These are phyloP conservation scores for Xanthoconium purpureum DNA, from an alignment of 768 basidiomycete species.

Conservation along the genomic window DNA sequence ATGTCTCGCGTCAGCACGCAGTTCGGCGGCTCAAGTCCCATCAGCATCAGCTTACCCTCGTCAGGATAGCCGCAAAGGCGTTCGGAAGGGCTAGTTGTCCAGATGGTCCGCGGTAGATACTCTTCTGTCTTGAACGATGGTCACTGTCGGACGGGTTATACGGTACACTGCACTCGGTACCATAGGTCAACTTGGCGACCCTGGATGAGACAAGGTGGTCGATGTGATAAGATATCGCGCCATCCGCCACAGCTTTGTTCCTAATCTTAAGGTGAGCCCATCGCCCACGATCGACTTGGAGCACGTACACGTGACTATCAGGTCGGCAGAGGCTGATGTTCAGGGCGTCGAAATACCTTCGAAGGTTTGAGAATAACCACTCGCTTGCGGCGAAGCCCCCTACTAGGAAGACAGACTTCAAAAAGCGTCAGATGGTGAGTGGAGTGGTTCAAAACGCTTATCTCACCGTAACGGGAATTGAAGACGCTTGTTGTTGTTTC, in stretches of 20 bases:
- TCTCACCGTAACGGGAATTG: conserved; percentile 34
- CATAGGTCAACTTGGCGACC: conserved; percentile 48
- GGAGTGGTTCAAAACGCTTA: background rate
- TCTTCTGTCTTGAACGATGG: conserved; percentile 37
- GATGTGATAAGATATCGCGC: conserved; percentile 41
- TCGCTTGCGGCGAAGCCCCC: conserved; percentile 53
- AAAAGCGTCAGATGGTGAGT: background rate
- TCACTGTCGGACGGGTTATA: conserved; percentile 38
- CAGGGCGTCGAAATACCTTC: conserved; percentile 34
- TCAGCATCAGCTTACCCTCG: conserved; percentile 30
- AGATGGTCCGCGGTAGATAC: conserved; percentile 34
- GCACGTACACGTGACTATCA: conserved; percentile 52
- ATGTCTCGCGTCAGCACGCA: background rate
- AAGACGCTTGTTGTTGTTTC: conserved; percentile 30
- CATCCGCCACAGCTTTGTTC: conserved; percentile 53
- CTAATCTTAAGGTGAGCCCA: conserved; percentile 26
- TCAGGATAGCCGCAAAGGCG: conserved; percentile 42
- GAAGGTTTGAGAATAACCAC: conserved; percentile 45
- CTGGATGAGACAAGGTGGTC: conserved; percentile 49
- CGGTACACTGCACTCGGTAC: conserved; percentile 37
- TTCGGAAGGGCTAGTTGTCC: conserved; percentile 40
- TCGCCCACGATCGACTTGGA: background rate
- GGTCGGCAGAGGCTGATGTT: conserved; percentile 48
- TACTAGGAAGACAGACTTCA: conserved; percentile 45
- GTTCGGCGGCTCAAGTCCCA: background rate